Percentiles rank a stretch among this genome's conserved stretches.
phyloP scores from a whole-genome alignment of 2,329 filamentous ascomycete species.

The Lasiodiplodia citricola region DNA sequence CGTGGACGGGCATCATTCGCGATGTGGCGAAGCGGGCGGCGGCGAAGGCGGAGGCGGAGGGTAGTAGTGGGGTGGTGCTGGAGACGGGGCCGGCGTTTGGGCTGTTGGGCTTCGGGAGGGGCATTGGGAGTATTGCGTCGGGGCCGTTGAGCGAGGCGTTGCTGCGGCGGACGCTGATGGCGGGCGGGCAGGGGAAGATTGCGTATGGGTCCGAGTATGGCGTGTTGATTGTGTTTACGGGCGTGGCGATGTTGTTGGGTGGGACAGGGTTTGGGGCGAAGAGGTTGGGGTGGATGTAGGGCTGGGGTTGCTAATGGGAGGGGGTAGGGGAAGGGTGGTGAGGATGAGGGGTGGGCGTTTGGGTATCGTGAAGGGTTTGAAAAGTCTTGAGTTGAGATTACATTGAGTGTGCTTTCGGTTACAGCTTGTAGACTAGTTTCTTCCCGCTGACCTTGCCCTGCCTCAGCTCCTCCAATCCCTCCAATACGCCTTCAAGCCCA shows the following conservation, averaged over 20 bases:
- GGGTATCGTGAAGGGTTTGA: too few relatives aligned
- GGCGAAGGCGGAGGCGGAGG: background rate
- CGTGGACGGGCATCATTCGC: conserved; percentile 44
- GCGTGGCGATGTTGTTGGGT: conserved; percentile 53
- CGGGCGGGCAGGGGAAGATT: background rate
- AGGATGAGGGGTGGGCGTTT: too few relatives aligned
- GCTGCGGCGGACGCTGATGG: conserved; percentile 28
- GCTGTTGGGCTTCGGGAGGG: conserved; percentile 52
- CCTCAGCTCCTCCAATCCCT: conserved; percentile 41
- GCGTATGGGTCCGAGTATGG: conserved; percentile 45
- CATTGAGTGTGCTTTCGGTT: background rate
- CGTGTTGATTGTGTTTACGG: conserved; percentile 43
- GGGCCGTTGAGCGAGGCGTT: conserved; percentile 57
- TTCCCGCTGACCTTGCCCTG: conserved; percentile 41
- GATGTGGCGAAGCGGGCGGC: conserved; percentile 40
- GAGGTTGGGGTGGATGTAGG: background rate
- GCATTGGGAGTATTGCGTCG: conserved; percentile 55
- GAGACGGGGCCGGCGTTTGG: conserved; percentile 57
- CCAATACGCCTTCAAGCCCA: conserved; percentile 38
- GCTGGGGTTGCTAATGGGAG: too few relatives aligned
- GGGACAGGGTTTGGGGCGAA: conserved; percentile 27
- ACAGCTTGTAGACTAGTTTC: conserved; percentile 40
- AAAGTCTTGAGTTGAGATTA: too few relatives aligned
- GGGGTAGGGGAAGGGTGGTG: too few relatives aligned
- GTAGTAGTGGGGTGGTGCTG: conserved; percentile 34